Conservation (phyloP, 345 rosid species). For the Jatropha curcas region DNA sequence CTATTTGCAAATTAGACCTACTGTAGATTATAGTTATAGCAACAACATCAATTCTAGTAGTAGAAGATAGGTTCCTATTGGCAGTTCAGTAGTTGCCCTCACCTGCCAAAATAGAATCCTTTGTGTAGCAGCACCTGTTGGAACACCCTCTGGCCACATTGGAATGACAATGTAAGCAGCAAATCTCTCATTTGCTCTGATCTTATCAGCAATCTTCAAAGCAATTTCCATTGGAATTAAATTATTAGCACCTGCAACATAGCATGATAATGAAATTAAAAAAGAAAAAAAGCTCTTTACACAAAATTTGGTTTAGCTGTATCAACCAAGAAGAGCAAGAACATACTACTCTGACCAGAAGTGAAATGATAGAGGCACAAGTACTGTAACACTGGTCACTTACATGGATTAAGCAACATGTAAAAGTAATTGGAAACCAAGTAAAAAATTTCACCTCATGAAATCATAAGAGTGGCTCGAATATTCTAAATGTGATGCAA, state of each 20-base stretch:
- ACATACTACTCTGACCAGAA: not conserved
- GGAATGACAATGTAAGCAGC: slow-evolving; percentile 90
- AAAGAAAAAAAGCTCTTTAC: not conserved
- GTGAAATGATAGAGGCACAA: not conserved
- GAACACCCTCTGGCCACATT: slow-evolving; percentile 98
- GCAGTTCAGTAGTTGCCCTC: slow-evolving; percentile 10
- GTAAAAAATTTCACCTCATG: too few relatives aligned
- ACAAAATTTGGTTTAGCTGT: not conserved
- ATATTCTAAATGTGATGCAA: too few relatives aligned
- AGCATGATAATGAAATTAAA: not conserved
- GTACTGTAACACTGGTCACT: too few relatives aligned
- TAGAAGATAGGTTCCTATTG: slow-evolving; percentile 3
- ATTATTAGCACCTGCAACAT: slow-evolving; percentile 78
- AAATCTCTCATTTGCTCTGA: slow-evolving; percentile 85
- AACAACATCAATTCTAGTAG: not conserved
- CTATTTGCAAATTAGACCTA: not conserved
- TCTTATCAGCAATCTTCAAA: slow-evolving; percentile 82
- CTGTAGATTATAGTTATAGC: not conserved
- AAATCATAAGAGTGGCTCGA: too few relatives aligned
- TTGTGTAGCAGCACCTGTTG: slow-evolving; percentile 86
- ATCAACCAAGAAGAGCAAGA: not conserved
- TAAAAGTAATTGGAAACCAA: too few relatives aligned
- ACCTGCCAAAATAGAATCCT: slow-evolving; percentile 99
- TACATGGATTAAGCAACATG: not conserved
- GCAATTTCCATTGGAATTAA: slow-evolving; percentile 98